A percentile compares a stretch with the other conserved stretches of the same genome.
These are phyloP conservation scores for Tylopilus sp. DNA, from an alignment of 1,284 basidiomycete species.

Conservation along the genomic window DNA sequence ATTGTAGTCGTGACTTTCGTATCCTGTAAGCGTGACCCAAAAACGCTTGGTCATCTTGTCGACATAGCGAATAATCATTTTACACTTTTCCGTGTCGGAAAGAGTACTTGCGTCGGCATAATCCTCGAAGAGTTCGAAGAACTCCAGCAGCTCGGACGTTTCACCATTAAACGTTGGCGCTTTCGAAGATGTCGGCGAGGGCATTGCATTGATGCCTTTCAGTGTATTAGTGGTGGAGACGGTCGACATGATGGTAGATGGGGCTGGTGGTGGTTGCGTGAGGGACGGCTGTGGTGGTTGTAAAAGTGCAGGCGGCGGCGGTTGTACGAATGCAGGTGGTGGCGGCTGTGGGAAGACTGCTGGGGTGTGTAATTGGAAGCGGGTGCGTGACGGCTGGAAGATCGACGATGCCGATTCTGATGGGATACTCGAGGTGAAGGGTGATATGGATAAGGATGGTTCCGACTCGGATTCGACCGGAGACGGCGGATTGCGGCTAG, in stretches of 20 bases:
- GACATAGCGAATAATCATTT: constrained; percentile 3
- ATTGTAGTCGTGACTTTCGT: constrained; percentile 4
- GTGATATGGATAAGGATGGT: background rate
- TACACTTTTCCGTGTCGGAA: background rate
- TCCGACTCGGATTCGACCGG: background rate
- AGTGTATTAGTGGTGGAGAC: background rate
- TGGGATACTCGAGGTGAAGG: background rate
- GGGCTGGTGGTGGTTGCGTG: background rate
- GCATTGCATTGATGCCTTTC: constrained; percentile 10
- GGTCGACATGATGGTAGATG: background rate
- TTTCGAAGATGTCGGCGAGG: constrained; percentile 3
- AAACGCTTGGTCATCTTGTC: constrained; percentile 15
- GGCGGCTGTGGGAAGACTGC: background rate
- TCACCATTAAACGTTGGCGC: constrained; percentile 12
- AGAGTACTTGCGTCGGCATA: background rate
- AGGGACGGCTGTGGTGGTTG: too few species aligned
- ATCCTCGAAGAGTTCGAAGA: background rate
- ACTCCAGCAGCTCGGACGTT: constrained; percentile 13
- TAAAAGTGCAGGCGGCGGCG: background rate
- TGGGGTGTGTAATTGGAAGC: background rate
- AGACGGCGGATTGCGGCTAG: too few species aligned
- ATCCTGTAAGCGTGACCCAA: constrained; percentile 12
- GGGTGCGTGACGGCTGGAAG: background rate
- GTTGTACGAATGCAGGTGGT: too few species aligned
- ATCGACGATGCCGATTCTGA: background rate